Conservation (phyloP, 176 grass and related monocot species). For the Carex parvula region DNA sequence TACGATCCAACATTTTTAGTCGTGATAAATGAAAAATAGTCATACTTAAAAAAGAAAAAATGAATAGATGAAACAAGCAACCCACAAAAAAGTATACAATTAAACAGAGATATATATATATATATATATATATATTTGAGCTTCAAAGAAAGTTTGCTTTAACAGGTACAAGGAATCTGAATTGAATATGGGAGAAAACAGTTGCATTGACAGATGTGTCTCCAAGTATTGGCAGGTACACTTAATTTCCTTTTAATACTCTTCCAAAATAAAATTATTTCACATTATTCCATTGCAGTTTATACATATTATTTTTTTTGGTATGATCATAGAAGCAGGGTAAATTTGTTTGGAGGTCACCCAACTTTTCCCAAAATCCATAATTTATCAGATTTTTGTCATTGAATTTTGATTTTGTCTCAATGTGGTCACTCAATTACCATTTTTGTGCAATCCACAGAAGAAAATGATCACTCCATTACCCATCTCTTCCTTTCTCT, state of each 20-base stretch:
- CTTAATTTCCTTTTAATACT: slow-evolving; percentile 18
- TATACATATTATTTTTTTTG: neutral
- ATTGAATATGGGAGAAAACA: slow-evolving; percentile 97
- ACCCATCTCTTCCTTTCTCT: neutral
- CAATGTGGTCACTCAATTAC: neutral
- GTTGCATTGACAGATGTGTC: slow-evolving; percentile 96
- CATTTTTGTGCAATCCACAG: no score
- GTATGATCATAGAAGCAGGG: neutral
- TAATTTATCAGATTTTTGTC: neutral
- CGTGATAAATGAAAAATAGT: neutral
- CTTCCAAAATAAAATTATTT: neutral
- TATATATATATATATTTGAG: neutral
- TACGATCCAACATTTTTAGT: neutral
- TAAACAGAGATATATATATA: neutral
- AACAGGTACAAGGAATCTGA: slow-evolving; percentile 91
- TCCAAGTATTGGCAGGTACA: slow-evolving; percentile 96
- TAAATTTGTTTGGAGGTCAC: slow-evolving; percentile 5
- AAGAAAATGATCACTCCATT: neutral
- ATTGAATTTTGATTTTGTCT: neutral
- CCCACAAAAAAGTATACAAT: neutral
- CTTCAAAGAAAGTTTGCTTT: neutral
- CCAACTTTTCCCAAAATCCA: neutral
- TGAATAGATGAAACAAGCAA: neutral
- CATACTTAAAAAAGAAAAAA: neutral
- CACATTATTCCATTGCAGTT: neutral